Base-by-base conservation (phyloP, 2,329 filamentous ascomycete genomes). In the Diplodia mutila region DNA sequence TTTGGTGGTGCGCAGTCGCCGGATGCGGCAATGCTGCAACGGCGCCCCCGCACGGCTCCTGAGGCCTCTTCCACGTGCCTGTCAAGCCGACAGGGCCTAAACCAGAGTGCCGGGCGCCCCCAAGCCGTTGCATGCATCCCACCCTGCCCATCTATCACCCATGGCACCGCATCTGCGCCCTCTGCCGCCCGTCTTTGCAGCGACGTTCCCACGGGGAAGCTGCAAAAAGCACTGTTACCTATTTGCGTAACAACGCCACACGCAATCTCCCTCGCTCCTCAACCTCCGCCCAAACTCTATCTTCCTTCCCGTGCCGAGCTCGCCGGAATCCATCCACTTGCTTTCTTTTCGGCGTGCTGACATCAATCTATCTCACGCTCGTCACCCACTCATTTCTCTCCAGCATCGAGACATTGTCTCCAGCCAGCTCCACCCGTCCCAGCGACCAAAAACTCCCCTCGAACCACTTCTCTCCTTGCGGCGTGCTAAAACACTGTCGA, bases 21-120 rank as follows among this genome's bases (percentile, higher is more conserved):
- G 25, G 9, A 63, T 51, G 5, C 59, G 59, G 59, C n/a, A 63
- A 51, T 51, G 59, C 59, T 51, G 27, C 42, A 63, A 63, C 59
- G 59, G 59, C 59, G 59, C 46, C 59, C 55, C 59, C 59, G 46
- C 59, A 63, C 59, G 27, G 59, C 46, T 34, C 42, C 42, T 34
- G 59, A 51, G 54, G 54, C 54, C 18, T 63, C 39, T 51, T 21
- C 57, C 59, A 63, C 59, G 59, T 63, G 59, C 46, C 27, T 63
- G 59, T 51, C 59, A 63, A 23, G 46, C 27, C 46, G 18, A 34
- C 59, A 63, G 59, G 59, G 59, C 59, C 59, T 51, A 63, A 63
- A 63, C 59, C 59, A 63, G n/a, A 37, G 25, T 51, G 46, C 59
- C 59, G 59, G 55, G 59, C 23, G 23, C 27, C 25, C n/a, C 57